Conservation (phyloP, 1,284 basidiomycete genomes). For the Rhodotorula sp. region DNA sequence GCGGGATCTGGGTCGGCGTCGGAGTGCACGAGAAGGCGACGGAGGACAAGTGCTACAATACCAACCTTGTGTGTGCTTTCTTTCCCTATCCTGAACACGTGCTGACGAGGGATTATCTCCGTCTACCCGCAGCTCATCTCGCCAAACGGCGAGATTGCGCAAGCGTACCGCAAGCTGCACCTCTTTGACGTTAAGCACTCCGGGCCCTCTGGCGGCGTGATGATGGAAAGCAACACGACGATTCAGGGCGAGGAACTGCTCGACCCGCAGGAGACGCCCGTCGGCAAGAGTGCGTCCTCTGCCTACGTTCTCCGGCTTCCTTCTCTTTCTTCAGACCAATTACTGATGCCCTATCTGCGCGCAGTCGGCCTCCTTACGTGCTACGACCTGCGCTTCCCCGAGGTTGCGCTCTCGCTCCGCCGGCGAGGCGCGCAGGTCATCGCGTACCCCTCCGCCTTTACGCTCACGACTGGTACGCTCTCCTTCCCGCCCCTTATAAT, state of each 20-base stretch:
- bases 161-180: constrained; percentile 57
- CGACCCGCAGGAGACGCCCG: constrained; percentile 47
- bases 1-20: constrained; percentile 53
- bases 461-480: constrained; percentile 52
- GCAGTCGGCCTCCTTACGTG: constrained; percentile 56
- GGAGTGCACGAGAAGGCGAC: constrained; percentile 56
- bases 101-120: neutral
- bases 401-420: constrained; percentile 54
- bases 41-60: constrained; percentile 29
- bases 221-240: constrained; percentile 51
- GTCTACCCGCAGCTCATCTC: constrained; percentile 54
- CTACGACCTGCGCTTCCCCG: constrained; percentile 59
- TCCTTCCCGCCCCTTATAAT: too few species aligned
- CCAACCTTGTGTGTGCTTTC: constrained; percentile 16
- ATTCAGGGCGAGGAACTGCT: constrained; percentile 51
- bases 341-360: neutral
- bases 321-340: fast-evolving
- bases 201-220: constrained; percentile 38
- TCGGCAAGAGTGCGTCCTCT: constrained; percentile 49
- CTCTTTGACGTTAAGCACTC: constrained; percentile 58
- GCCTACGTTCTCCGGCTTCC: neutral
- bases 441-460: constrained; percentile 58
- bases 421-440: constrained; percentile 56
- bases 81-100: neutral
- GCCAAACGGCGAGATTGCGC: constrained; percentile 50